Conservation (phyloP, 768 basidiomycete species). For the Amanita phalloides region DNA sequence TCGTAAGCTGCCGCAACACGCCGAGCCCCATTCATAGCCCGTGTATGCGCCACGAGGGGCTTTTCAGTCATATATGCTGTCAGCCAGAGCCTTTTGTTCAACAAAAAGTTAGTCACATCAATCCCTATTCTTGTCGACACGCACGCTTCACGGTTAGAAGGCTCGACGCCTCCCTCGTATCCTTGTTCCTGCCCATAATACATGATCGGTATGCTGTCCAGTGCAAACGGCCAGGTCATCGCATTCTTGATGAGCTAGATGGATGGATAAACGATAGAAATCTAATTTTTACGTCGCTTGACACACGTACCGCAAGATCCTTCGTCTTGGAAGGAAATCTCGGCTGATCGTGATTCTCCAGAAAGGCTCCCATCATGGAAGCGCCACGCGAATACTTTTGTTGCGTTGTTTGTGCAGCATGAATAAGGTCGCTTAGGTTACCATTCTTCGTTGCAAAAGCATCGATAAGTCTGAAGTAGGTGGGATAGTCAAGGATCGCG, state of each 20-base stretch:
- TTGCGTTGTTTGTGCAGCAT: conserved; percentile 25
- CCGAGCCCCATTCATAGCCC: conserved; percentile 39
- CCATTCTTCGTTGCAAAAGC: conserved; percentile 44
- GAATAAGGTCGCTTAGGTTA: conserved; percentile 30
- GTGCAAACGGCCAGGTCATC: conserved; percentile 53
- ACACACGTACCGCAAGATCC: conserved; percentile 27
- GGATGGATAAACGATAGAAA: neutral
- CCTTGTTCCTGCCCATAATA: conserved; percentile 69
- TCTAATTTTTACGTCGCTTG: too few relatives aligned
- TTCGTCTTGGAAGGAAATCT: conserved; percentile 43
- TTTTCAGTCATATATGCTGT: conserved; percentile 40
- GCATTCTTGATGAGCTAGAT: conserved; percentile 35
- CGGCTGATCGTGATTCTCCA: conserved; percentile 63
- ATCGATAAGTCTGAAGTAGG: conserved; percentile 36
- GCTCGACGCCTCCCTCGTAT: conserved; percentile 45
- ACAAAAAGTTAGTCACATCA: neutral
- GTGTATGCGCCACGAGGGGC: conserved; percentile 35
- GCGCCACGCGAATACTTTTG: conserved; percentile 26
- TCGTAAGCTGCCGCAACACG: conserved; percentile 35
- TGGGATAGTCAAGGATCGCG: conserved; percentile 51
- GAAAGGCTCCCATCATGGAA: conserved; percentile 45
- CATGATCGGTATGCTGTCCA: conserved; percentile 59
- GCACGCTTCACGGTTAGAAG: conserved; percentile 53
- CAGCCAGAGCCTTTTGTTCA: conserved; percentile 42
- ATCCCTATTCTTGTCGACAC: conserved; percentile 5